A percentile compares a stretch with the other conserved stretches of the same genome.
phyloP scores from a whole-genome alignment of 805 yeast genomes.

The Scheffersomyces ergatensis region DNA sequence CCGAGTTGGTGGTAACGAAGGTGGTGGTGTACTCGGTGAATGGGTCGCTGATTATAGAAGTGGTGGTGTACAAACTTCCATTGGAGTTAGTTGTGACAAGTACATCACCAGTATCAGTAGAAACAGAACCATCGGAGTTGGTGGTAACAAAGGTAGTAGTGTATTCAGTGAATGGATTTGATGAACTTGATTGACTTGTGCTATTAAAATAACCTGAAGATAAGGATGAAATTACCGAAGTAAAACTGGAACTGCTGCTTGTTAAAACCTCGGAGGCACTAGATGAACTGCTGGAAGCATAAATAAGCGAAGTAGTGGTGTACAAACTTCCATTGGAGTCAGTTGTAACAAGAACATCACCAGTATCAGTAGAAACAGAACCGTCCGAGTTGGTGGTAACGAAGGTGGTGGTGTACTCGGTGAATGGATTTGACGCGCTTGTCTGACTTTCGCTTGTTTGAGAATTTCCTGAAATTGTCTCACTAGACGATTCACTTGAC shows the following conservation, averaged over 20 bases:
- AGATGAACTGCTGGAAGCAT: background rate
- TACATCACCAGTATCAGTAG: slow-evolving; percentile 15
- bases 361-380: slow-evolving; percentile 12
- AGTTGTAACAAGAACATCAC: slow-evolving; percentile 10
- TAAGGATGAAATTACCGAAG: too few species aligned
- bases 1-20: background rate
- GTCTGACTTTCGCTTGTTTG: too few species aligned
- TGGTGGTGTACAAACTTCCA: slow-evolving; percentile 9
- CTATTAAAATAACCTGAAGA: too few species aligned
- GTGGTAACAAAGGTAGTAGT: background rate
- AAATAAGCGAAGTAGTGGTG: slow-evolving; percentile 7
- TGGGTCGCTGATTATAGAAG: slow-evolving; percentile 1
- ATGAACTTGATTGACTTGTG: too few species aligned
- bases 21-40: background rate
- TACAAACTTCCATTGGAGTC: slow-evolving; percentile 6
- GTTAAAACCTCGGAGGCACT: too few species aligned
- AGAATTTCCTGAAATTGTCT: too few species aligned
- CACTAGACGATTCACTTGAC: slow-evolving; percentile 2
- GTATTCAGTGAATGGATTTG: background rate
- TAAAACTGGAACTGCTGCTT: too few species aligned
- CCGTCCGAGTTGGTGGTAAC: slow-evolving; percentile 8
- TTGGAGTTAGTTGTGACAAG: slow-evolving; percentile 7
- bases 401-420: slow-evolving; percentile 5
- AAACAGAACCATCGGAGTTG: slow-evolving; percentile 5
- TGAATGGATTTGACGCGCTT: too few species aligned